phyloP scores from a whole-genome alignment of 495 filamentous ascomycete genomes.

The Sphaerosporella brunnea region DNA sequence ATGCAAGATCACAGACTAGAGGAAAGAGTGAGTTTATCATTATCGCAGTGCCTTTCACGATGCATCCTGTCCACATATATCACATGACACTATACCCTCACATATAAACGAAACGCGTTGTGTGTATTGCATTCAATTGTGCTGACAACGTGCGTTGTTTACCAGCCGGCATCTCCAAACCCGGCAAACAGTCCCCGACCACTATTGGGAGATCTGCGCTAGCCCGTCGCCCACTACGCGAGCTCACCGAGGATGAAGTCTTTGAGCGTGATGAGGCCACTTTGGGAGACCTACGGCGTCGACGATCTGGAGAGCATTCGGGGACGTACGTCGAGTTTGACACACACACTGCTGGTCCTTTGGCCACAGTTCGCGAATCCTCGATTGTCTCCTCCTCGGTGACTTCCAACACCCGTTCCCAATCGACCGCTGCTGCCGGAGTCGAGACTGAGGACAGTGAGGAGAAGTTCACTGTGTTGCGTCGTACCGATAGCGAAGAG shows the following conservation, averaged over 20 bases:
- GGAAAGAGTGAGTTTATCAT: slow-evolving; percentile 12
- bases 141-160: slow-evolving; percentile 8
- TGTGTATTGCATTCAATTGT: slow-evolving; percentile 3
- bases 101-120: background rate
- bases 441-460: slow-evolving; percentile 4
- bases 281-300: slow-evolving; percentile 24
- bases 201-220: slow-evolving; percentile 11
- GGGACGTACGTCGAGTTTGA: slow-evolving; percentile 18
- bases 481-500: slow-evolving; percentile 20
- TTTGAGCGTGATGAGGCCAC: slow-evolving; percentile 25
- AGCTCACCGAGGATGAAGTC: slow-evolving; percentile 21
- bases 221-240: slow-evolving; percentile 21
- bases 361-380: slow-evolving; percentile 6
- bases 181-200: slow-evolving; percentile 12
- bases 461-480: slow-evolving; percentile 11
- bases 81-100: too few species aligned
- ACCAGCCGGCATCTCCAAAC: slow-evolving; percentile 18
- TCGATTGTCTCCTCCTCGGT: slow-evolving; percentile 7
- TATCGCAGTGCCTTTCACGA: too few species aligned
- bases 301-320: slow-evolving; percentile 23
- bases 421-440: slow-evolving; percentile 9
- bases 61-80: too few species aligned
- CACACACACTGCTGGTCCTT: slow-evolving; percentile 11
- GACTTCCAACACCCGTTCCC: slow-evolving; percentile 1
- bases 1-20: slow-evolving; percentile 6